Evolutionary conservation across 2,329 filamentous ascomycete genomes (phyloP), one percentile per base, ranked within the genome.

Genomic region (Apiospora rasikravindrae): DNA sequence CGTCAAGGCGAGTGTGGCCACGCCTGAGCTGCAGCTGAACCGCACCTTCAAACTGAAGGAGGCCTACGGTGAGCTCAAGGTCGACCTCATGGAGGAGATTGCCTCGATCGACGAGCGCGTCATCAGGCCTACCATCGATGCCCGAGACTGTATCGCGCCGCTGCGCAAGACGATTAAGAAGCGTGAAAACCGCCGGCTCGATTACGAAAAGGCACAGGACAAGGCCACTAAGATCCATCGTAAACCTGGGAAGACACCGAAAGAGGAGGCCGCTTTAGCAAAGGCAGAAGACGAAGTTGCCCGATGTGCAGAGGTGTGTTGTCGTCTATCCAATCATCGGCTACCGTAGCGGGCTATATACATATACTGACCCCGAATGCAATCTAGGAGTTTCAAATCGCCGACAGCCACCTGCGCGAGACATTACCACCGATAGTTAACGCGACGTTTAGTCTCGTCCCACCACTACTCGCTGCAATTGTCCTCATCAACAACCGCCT

Each of bases 111-210:
- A 96, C 75, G 83, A 85, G 13, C 89, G 90, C 75, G 88, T 96
- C 74, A 88, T 95, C 70, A 86, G 86, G 72, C 93, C 94, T 0
- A 92, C 92, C 4, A 89, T 88, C 72, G 88, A 92, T 70, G 92
- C 92, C 10, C 92, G 90, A 77, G 89, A 92, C 70, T 89, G 84
- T 70, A 86, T 96, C 73, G 89, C 91, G 75, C 91, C 92, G 2
- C 86, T 96, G 80, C 91, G 93, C 78, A 96, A 95, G 83, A 92
- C 91, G 0, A 94, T 97, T 78, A 96, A 96, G 83, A 95, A 94
- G 81, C 87, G 94, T 67, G 93, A 96, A 79, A 93, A 95, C 77
- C 93, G 91, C 82, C 92, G 94, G 70, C 81, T 95, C 73, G 94
- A 97, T 80, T 96, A 91, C 78, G 94, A 97, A 82, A 90, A 93